Evolutionary conservation across 2,329 filamentous ascomycete species (phyloP), one percentile per base, ranked within the genome.

Genomic region (Corniculantispora saksenae): DNA sequence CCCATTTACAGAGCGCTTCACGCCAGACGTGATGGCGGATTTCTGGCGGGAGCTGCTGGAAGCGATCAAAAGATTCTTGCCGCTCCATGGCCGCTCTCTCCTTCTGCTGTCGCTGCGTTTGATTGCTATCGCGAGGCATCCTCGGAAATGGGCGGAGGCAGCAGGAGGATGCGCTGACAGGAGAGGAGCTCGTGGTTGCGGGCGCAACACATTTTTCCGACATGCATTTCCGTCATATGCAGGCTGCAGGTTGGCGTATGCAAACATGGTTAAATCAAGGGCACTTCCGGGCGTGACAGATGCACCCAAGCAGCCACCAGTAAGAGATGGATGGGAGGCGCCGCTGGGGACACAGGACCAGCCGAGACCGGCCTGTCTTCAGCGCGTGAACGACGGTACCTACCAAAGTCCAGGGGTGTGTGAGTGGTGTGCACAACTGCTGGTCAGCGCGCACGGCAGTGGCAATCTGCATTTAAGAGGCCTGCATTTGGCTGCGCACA

Each of bases 1-100:
- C 56, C 63, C 63, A 65, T 48, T 55, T 13, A 17, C 32, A 55
- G 21, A 65, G 63, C 17, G 63, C 63, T 7, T 60, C 17, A 38
- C 38, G 63, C 63, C 63, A 65, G 27, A 65, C 23, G 19, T 47
- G 21, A 13, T 43, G 48, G 38, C 63, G 63, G 6, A 65, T 32
- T 21, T 65, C 63, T 27, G 63, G 56, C 4, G 63, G 63, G 17
- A 65, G 40, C 3, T 21, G 8, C 12, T 43, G 38, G 40, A 65
- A 65, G 8, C 27, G 29, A 17, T 17, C 15, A 43, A 61, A 65
- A 9, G 21, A 45, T 12, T 12, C 15, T 13, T 13, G 12, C 27
- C 5, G 58, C 13, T 9, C 15, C 15, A 53, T 54, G 25, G 27
- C 32, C 32, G 5, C 45, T 51, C 4, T 8, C 19, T 10, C 23